Conservation (phyloP, 2,329 filamentous ascomycete species). For the Teratosphaeria gauchensis region DNA sequence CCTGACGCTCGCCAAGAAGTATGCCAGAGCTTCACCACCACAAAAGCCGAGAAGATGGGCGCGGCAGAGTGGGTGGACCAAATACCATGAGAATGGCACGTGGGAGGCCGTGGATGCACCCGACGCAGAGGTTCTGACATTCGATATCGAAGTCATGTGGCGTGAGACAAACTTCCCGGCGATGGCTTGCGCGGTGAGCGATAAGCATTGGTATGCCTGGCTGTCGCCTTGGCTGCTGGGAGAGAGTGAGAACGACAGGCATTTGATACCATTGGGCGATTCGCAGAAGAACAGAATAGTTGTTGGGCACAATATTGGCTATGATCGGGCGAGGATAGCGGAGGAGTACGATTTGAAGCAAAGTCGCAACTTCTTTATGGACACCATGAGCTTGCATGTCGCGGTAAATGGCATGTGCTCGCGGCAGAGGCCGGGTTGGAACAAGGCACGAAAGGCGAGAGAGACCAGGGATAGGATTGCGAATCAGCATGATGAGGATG, state of each 20-base stretch:
- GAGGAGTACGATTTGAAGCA: slow-evolving; percentile 86
- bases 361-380: slow-evolving; percentile 75
- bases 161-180: slow-evolving; percentile 86
- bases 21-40: slow-evolving; percentile 52
- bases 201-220: slow-evolving; percentile 94
- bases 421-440: slow-evolving; percentile 89
- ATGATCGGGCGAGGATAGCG: slow-evolving; percentile 75
- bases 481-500: slow-evolving; percentile 58
- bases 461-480: slow-evolving; percentile 74
- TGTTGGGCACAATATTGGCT: slow-evolving; percentile 92
- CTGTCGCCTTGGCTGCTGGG: slow-evolving; percentile 88
- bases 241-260: slow-evolving; percentile 65
- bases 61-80: slow-evolving; percentile 81
- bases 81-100: slow-evolving; percentile 67
- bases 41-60: slow-evolving; percentile 64
- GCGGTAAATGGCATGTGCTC: slow-evolving; percentile 99
- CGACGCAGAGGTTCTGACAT: slow-evolving; percentile 72
- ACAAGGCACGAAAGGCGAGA: slow-evolving; percentile 86
- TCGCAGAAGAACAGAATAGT: slow-evolving; percentile 63
- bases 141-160: slow-evolving; percentile 96
- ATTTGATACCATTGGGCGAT: slow-evolving; percentile 81
- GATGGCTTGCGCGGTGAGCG: slow-evolving; percentile 89
- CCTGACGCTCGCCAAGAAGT: slow-evolving; percentile 62
- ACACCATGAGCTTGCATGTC: slow-evolving; percentile 97
- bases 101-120: slow-evolving; percentile 67